Percentiles rank a stretch among this genome's conserved stretches.
phyloP scores from a whole-genome alignment of 345 rosid genomes.

The Tarenaya hassleriana region DNA sequence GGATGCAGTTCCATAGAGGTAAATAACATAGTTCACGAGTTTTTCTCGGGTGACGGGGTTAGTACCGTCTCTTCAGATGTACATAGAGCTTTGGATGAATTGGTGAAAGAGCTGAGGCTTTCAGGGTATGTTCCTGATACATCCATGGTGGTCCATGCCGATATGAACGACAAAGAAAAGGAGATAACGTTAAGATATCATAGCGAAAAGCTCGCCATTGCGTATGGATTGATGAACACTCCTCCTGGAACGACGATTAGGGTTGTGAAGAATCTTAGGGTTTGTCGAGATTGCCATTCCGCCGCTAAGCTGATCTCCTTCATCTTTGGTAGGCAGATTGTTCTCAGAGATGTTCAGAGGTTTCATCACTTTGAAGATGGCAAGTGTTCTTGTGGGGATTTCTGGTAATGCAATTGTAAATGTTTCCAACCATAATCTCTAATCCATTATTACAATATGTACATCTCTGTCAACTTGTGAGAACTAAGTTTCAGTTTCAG shows the following conservation, averaged over 20 bases:
- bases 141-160: slow-evolving; percentile 48
- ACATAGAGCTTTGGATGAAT: slow-evolving; percentile 46
- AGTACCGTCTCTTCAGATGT: slow-evolving; percentile 40
- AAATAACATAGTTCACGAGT: slow-evolving; percentile 65
- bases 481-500: no score
- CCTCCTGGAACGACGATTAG: slow-evolving; percentile 63
- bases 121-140: slow-evolving; percentile 77
- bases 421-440: no score
- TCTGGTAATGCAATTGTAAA: slow-evolving; percentile 43
- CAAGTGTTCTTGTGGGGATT: slow-evolving; percentile 73
- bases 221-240: slow-evolving; percentile 67
- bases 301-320: slow-evolving; percentile 69
- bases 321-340: slow-evolving; percentile 52
- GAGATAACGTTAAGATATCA: slow-evolving; percentile 69
- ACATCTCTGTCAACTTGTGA: no score
- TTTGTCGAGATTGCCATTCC: slow-evolving; percentile 82
- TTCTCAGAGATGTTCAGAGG: slow-evolving; percentile 85
- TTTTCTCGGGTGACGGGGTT: slow-evolving; percentile 72
- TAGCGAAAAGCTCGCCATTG: slow-evolving; percentile 81
- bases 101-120: slow-evolving; percentile 64
- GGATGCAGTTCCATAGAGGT: slow-evolving; percentile 83
- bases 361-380: slow-evolving; percentile 86
- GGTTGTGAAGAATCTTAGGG: slow-evolving; percentile 77
- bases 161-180: slow-evolving; percentile 60
- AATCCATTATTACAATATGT: no score